Evolutionary conservation across 305 asterid genomes (phyloP), one percentile per base, ranked within the genome.

Genomic region (Coffea humblotiana): DNA sequence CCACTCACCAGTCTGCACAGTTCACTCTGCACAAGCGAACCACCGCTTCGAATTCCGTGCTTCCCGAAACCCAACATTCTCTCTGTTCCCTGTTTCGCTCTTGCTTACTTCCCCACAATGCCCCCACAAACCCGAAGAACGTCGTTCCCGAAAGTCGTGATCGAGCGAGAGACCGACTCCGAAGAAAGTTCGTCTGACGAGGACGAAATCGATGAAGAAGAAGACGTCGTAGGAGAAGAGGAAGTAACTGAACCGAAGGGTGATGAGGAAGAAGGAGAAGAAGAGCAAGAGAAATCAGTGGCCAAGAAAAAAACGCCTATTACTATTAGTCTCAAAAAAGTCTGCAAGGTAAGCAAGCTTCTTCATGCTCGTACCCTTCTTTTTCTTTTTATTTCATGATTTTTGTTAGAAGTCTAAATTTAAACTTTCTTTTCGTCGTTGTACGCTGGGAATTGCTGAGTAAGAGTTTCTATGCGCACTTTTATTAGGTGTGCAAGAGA

Each of bases 401-500:
- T 40, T 40, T 40, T 40, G 43, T 40, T 40, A 40, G 43, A 40
- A 40, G 43, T 40, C 43, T 40, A 40, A 40, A 40, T 40, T 40
- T 40, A 3, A 5, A 40, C 43, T 40, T 0, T 40, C 6, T 3
- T 40, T 40, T 40, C 43, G 43, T 5, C 6, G 43, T 5, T 5
- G 43, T 40, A 40, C 43, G 43, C 32, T 40, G 43, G 43, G 43
- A 40, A 40, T 40, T 40, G 43, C 43, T 40, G 43, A 37, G 43
- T 37, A 37, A 37, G 43, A 37, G 43, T 37, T 37, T 37, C 43
- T 37, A 37, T 37, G 0, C 43, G 5, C 5, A 37, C 43, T 37
- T 37, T 37, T 37, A 37, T 78, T 81, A 96, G 99, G 99, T 96
- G 72, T 96, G 99, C 87, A 96, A 96, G 88, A 88, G 86, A 85